Evolutionary conservation across 306 rosid genomes (phyloP), one percentile per base, ranked within the genome.

Genomic region (Corylus americana): DNA sequence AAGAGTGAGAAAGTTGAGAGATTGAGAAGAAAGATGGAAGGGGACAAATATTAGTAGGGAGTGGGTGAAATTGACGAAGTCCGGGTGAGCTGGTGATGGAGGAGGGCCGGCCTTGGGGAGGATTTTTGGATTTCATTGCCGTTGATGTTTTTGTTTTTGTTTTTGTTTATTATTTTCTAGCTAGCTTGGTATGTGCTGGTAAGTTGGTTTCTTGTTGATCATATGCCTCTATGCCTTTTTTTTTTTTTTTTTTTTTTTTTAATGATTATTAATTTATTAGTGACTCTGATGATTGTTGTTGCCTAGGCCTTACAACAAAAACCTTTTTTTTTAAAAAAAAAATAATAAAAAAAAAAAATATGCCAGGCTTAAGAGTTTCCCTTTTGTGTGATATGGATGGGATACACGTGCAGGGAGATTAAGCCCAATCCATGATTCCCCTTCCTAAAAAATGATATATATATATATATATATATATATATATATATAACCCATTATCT

Each of bases 21-120:
- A 31, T 31, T 31, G 35, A 37, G 8, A 55, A 77, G 11, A 35
- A 62, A 74, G 42, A 54, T 13, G 25, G 8, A 35, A n/a, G 27
- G 53, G 22, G 51, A 55, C 29, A 55, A 35, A 35, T 59, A 17
- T 5, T 13, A 37, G 47, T 13, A 37, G 47, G 14, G 9, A 2
- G 0, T 4, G 78, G 86, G 85, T 80, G 84, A 80, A 85, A 78
- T 83, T 83, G 89, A 85, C 89, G 79, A 85, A 54, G 91, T 78
- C 71, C 3, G 82, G 50, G 83, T 89, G 90, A 87, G 91, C 94
- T 89, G 96, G 79, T 79, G 61, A 57, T 49, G 51, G 74, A 74
- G 18, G 42, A 25, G 11, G 58, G 97, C 97, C 93, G 90, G 97
- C 93, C 75, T 58, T 37, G 17, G 0, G 18, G 22, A 7, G 20